Conservation (phyloP, 805 yeast species). For the Zygosaccharomyces bailii region DNA sequence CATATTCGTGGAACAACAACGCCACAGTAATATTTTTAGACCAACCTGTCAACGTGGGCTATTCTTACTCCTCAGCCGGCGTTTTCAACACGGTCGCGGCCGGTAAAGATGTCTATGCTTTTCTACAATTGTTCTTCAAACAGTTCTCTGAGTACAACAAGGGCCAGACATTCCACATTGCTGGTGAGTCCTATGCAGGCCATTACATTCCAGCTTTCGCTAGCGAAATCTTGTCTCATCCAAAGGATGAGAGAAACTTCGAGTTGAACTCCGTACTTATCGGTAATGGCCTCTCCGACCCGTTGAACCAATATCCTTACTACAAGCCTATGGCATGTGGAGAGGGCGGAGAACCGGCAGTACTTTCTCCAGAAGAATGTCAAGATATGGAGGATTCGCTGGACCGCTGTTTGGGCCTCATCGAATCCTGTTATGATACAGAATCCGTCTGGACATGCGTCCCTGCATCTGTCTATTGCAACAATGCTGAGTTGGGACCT, state of each 20-base stretch:
- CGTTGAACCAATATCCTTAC: slow-evolving; percentile 70
- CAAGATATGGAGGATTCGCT: slow-evolving; percentile 59
- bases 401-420: slow-evolving; percentile 74
- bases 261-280: slow-evolving; percentile 74
- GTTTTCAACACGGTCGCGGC: slow-evolving; percentile 77
- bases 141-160: slow-evolving; percentile 57
- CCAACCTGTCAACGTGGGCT: slow-evolving; percentile 87
- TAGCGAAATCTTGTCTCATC: slow-evolving; percentile 67
- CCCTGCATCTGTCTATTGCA: slow-evolving; percentile 89
- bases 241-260: slow-evolving; percentile 51
- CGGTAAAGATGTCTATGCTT: slow-evolving; percentile 76
- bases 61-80: slow-evolving; percentile 58
- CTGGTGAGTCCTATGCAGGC: slow-evolving; percentile 94
- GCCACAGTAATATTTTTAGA: slow-evolving; percentile 85
- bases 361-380: slow-evolving; percentile 77
- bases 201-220: slow-evolving; percentile 92
- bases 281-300: slow-evolving; percentile 90
- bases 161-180: slow-evolving; percentile 68
- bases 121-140: slow-evolving; percentile 73
- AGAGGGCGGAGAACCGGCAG: slow-evolving; percentile 77
- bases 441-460: slow-evolving; percentile 80
- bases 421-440: slow-evolving; percentile 72
- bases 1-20: slow-evolving; percentile 78
- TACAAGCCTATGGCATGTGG: slow-evolving; percentile 96
- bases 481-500: slow-evolving; percentile 76